Conservation (phyloP, 345 rosid genomes). For the Pistacia integerrima region DNA sequence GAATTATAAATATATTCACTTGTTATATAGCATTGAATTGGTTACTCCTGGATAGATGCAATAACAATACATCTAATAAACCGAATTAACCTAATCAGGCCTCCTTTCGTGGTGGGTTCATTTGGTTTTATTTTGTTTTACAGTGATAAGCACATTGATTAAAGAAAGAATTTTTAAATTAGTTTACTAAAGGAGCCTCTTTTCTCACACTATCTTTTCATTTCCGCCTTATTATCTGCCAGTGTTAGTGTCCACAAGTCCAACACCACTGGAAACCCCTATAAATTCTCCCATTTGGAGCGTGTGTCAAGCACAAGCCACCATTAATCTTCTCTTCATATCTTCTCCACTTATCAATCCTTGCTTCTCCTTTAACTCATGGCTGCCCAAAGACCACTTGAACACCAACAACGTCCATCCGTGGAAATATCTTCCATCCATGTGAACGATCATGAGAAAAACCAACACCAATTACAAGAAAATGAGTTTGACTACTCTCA, state of each 20-base stretch:
- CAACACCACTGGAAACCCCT: not conserved
- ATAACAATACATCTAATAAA: no score
- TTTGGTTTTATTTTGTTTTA: no score
- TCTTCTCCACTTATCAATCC: not conserved
- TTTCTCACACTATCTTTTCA: no score
- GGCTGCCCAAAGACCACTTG: slow-evolving; percentile 24
- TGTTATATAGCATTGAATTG: no score
- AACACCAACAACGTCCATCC: not conserved
- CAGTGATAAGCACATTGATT: no score
- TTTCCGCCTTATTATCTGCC: not conserved
- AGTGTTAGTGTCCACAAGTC: not conserved
- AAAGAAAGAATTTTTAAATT: no score
- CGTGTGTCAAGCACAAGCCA: slow-evolving; percentile 48
- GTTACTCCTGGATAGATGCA: no score
- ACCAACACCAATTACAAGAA: not conserved
- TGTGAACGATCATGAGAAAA: slow-evolving; percentile 3
- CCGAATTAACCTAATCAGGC: no score
- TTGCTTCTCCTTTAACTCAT: slow-evolving; percentile 1
- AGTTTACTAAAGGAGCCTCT: no score
- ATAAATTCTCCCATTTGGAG: slow-evolving; percentile 24
- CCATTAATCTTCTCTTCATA: slow-evolving; percentile 16
- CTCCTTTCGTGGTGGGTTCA: no score
- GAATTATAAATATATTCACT: no score
- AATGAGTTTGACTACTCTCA: slow-evolving; percentile 49
- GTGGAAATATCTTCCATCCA: slow-evolving; percentile 9